Conservation (phyloP, 129 eudicot species). For the Saposhnikovia divaricata region DNA sequence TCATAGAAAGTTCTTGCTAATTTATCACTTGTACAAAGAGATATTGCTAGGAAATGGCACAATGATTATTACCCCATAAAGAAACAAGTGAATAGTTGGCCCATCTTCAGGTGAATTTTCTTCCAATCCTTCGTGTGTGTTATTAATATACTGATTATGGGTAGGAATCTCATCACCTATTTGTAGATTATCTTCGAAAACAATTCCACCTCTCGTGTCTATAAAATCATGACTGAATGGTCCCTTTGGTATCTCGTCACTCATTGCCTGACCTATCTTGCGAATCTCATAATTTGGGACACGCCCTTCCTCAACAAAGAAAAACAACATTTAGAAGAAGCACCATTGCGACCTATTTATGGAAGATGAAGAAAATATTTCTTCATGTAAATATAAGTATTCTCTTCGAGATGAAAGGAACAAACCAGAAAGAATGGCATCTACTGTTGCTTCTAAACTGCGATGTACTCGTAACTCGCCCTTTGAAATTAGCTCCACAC, state of each 20-base stretch:
- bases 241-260: constrained; percentile 26
- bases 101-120: constrained; percentile 29
- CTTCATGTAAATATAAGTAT: neutral
- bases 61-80: constrained; percentile 63
- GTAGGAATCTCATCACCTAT: constrained; percentile 31
- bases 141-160: constrained; percentile 20
- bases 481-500: constrained; percentile 90
- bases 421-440: constrained; percentile 83
- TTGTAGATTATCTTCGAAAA: constrained; percentile 26
- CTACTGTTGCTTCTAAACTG: constrained; percentile 78
- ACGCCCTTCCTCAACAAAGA: constrained; percentile 60
- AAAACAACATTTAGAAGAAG: neutral
- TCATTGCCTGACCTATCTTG: constrained; percentile 38
- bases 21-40: neutral
- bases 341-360: neutral
- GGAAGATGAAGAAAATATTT: neutral
- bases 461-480: constrained; percentile 67
- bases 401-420: neutral
- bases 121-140: constrained; percentile 21
- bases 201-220: constrained; percentile 24
- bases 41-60: constrained; percentile 4
- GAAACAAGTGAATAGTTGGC: constrained; percentile 47
- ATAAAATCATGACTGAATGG: constrained; percentile 22
- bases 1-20: neutral
- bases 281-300: constrained; percentile 67